Evolutionary conservation across 495 filamentous ascomycete genomes (phyloP).

Genomic region (Lophium mytilinum): DNA sequence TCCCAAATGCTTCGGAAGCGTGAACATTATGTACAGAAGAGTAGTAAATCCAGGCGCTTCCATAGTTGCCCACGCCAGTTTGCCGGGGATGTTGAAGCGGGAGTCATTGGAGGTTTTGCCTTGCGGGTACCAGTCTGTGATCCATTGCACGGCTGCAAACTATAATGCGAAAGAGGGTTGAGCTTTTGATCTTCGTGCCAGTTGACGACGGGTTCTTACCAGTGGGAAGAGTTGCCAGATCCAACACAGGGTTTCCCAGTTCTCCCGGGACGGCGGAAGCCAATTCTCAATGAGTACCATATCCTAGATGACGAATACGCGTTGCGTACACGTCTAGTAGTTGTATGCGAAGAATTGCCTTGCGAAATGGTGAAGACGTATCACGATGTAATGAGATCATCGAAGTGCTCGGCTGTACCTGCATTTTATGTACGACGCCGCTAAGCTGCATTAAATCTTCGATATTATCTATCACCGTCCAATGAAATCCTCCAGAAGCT

Average conservation of each 20-base stretch:
- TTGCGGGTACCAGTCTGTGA: constrained; percentile 36
- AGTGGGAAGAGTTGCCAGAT: constrained; percentile 43
- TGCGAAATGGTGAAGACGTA: too few species aligned
- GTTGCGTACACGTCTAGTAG: too few species aligned
- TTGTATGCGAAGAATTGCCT: too few species aligned
- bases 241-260: constrained; percentile 39
- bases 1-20: constrained; percentile 47
- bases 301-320: neutral
- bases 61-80: constrained; percentile 79
- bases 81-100: constrained; percentile 78
- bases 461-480: too few species aligned
- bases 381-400: too few species aligned
- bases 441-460: too few species aligned
- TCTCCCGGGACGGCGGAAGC: constrained; percentile 43
- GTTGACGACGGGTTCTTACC: constrained; percentile 23
- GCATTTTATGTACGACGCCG: too few species aligned
- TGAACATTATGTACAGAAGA: constrained; percentile 67
- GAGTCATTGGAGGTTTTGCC: constrained; percentile 80
- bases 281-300: constrained; percentile 37
- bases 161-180: constrained; percentile 7
- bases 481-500: too few species aligned
- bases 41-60: constrained; percentile 69
- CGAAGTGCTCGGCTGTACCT: too few species aligned
- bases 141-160: constrained; percentile 38
- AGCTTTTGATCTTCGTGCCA: neutral